phyloP scores from a whole-genome alignment of 2,329 filamentous ascomycete genomes.

The Cladophialophora exuberans region DNA sequence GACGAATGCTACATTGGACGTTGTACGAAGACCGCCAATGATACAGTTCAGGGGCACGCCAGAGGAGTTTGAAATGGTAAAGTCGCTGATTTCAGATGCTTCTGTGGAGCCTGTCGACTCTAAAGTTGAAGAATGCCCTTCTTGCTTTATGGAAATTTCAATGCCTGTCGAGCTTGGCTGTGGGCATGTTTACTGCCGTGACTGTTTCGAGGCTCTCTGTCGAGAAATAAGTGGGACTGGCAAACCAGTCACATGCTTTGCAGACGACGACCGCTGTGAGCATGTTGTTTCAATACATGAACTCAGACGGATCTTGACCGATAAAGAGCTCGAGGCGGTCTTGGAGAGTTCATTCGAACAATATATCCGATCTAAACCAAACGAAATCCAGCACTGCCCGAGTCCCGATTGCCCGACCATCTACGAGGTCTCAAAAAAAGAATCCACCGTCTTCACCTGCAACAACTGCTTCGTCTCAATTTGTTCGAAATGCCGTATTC shows the following conservation, averaged over 20 bases:
- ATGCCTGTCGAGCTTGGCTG: constrained; percentile 11
- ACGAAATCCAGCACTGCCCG: constrained; percentile 13
- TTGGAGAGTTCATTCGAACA: constrained; percentile 8
- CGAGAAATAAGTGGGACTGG: not conserved
- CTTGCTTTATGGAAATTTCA: constrained; percentile 2
- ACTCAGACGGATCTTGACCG: not conserved
- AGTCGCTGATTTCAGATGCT: not conserved
- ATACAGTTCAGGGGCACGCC: constrained; percentile 1
- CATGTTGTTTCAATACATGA: constrained; percentile 6
- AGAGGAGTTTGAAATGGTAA: not conserved
- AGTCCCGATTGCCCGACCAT: constrained; percentile 21
- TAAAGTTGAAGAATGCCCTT: constrained; percentile 10
- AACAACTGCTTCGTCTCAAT: constrained; percentile 14
- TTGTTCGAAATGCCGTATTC: constrained; percentile 13
- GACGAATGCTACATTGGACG: constrained; percentile 4
- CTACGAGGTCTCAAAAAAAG: constrained; percentile 6
- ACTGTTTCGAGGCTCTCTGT: constrained; percentile 18
- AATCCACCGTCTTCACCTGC: constrained; percentile 5
- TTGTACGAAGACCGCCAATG: not conserved
- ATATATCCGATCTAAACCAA: constrained; percentile 8
- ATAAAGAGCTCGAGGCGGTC: constrained; percentile 8
- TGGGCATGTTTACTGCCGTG: constrained; percentile 17
- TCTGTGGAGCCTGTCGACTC: not conserved
- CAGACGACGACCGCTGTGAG: not conserved
- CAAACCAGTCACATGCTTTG: constrained; percentile 12